Base-by-base conservation (phyloP, 306 rosid species). In the Crotalaria pallida region DNA sequence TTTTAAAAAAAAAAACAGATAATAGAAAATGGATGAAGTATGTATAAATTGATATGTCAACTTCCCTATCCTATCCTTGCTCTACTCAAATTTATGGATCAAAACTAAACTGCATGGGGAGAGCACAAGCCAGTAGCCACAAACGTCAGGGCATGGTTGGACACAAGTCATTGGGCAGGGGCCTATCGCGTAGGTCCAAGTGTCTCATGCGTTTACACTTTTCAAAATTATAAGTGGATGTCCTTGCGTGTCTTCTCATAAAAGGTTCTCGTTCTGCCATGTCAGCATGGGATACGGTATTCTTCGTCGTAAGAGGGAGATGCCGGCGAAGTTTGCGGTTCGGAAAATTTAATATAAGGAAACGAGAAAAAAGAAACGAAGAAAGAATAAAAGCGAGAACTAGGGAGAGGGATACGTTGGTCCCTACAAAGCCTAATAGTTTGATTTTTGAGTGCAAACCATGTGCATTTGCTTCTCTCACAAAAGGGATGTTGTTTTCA, bases 401-500 rank as follows among this genome's bases (percentile, higher is more conserved):
- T n/a, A n/a, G n/a, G 29, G 23, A 16, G 38, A 2, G 44, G 26
- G 65, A 68, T 31, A 4, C 7, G 22, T 2, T 65, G 88, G 84
- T 24, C 87, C 87, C 96, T 62, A 83, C 86, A 44, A 60, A 47
- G 65, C 63, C 55, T 31, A 17, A 7, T 23, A 52, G 83, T 75
- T 89, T 89, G 90, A 89, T 52, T 87, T 84, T 87, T 41, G 65
- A 23, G 84, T 68, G 62, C 85, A 34, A 31, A 7, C 61, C 88
- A 89, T 79, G 92, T 87, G 96, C 88, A 89, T 79, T 90, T 87
- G 96, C 84, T 63, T 38, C 18, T 78, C 83, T 79, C 84, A 75
- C 73, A 40, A 29, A 56, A 51, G 24, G 49, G 58, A 7, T 43
- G 50, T 19, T 23, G 24, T 29, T 59, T 69, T 67, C 50, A 59